phyloP scores from a whole-genome alignment of 2,329 filamentous ascomycete species.

The Xylariaceae sp. region DNA sequence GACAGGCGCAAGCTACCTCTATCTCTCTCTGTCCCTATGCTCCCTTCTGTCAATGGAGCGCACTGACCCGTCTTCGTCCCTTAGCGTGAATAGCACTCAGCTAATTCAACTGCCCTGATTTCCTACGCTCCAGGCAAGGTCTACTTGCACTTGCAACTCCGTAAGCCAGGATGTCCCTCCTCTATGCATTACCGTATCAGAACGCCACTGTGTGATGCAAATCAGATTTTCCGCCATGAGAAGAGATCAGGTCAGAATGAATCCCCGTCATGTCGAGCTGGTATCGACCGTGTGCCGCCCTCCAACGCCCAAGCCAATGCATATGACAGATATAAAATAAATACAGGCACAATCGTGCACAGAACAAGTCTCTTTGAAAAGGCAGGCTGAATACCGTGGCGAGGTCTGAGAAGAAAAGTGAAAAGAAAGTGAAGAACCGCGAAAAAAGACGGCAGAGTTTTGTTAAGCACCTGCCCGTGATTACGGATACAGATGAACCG shows the following conservation, averaged over 20 bases:
- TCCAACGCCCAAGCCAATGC: conserved; percentile 29
- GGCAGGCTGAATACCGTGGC: not conserved
- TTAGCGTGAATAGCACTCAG: not conserved
- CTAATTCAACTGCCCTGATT: not conserved
- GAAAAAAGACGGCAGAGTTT: not conserved
- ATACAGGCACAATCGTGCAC: conserved; percentile 4
- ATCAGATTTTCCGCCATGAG: conserved; percentile 8
- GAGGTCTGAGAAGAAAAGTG: not conserved
- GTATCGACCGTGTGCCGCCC: conserved; percentile 24
- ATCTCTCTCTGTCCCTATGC: no score
- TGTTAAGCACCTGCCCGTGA: not conserved
- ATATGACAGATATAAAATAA: conserved; percentile 19
- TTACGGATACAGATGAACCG: conserved; percentile 19
- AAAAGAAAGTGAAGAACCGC: not conserved
- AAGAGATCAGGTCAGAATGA: conserved; percentile 15
- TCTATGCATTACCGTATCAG: conserved; percentile 16
- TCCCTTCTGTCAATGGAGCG: not conserved
- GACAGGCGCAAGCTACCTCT: not conserved
- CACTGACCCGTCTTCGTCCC: not conserved
- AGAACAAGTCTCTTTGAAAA: not conserved
- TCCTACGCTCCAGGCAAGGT: conserved; percentile 2
- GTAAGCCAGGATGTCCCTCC: conserved; percentile 7
- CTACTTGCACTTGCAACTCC: conserved; percentile 10
- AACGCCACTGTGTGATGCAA: conserved; percentile 24
- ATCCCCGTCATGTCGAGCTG: conserved; percentile 22